Evolutionary conservation across 2,329 filamentous ascomycete species (phyloP).

Genomic region (Thelonectria blattea): DNA sequence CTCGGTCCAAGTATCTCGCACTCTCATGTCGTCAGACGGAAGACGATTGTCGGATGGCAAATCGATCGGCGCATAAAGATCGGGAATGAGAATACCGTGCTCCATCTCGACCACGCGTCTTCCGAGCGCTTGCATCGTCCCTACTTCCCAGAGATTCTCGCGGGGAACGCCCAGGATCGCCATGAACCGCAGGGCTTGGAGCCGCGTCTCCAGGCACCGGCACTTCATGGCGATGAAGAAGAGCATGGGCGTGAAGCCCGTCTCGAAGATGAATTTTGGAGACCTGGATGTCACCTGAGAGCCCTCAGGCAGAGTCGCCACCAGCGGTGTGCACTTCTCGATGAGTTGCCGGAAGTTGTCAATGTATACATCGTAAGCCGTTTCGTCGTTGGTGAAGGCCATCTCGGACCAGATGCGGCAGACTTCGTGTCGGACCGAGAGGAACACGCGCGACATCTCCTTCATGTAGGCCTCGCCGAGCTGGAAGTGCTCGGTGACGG

Average conservation of each 20-base stretch:
- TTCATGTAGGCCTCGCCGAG: background rate
- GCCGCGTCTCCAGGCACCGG: background rate
- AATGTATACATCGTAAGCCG: constrained; percentile 12
- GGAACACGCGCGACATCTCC: constrained; percentile 3
- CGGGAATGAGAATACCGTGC: background rate
- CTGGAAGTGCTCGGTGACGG: background rate
- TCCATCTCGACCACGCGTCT: background rate
- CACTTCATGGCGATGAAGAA: constrained; percentile 1
- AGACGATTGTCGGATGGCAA: background rate
- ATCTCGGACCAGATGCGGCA: constrained; percentile 16
- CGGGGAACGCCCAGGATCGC: background rate
- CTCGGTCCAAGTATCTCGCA: constrained; percentile 5
- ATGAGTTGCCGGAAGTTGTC: constrained; percentile 4
- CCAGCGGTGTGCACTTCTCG: background rate
- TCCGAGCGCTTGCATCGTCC: background rate
- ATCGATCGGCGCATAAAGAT: background rate
- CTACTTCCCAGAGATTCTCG: constrained; percentile 7
- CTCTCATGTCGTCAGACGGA: background rate
- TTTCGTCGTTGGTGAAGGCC: constrained; percentile 11
- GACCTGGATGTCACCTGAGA: background rate
- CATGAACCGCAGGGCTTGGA: background rate
- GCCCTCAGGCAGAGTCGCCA: background rate
- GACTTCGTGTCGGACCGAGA: constrained; percentile 1
- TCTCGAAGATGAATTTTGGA: constrained; percentile 10
- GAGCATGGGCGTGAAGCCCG: constrained; percentile 3